Evolutionary conservation across 768 basidiomycete species (phyloP).

Genomic region (Pholiota microspora): DNA sequence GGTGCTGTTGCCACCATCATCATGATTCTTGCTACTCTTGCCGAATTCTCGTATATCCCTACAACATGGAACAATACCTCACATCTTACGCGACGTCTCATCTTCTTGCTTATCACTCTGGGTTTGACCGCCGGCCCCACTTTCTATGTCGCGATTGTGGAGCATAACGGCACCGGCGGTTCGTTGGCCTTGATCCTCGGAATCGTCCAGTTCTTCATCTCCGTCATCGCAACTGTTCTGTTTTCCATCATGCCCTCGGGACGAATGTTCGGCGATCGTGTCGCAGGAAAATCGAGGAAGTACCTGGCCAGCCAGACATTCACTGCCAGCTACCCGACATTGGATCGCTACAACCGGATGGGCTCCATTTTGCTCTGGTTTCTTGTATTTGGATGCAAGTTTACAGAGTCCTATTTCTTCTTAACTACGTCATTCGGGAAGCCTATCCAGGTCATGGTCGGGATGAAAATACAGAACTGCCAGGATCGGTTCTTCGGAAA

Average conservation of each 20-base stretch:
- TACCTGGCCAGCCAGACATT: slow-evolving; percentile 99
- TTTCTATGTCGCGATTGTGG: slow-evolving; percentile 89
- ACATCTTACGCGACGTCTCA: slow-evolving; percentile 86
- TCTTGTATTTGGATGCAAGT: slow-evolving; percentile 95
- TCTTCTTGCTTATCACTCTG: slow-evolving; percentile 89
- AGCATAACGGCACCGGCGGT: slow-evolving; percentile 60
- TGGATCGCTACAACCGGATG: slow-evolving; percentile 62
- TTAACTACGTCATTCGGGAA: slow-evolving; percentile 92
- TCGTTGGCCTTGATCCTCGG: slow-evolving; percentile 87
- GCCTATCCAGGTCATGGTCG: slow-evolving; percentile 92
- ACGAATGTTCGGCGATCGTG: slow-evolving; percentile 98
- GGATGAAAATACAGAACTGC: slow-evolving; percentile 94
- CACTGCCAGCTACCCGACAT: slow-evolving; percentile 87
- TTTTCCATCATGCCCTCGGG: slow-evolving; percentile 95
- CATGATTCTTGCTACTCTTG: slow-evolving; percentile 92
- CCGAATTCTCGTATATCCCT: slow-evolving; percentile 97
- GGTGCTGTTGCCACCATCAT: slow-evolving; percentile 95
- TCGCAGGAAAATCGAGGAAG: slow-evolving; percentile 92
- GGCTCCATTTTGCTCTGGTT: slow-evolving; percentile 85
- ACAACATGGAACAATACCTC: slow-evolving; percentile 99
- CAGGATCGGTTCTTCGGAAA: slow-evolving; percentile 82
- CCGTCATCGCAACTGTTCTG: slow-evolving; percentile 79
- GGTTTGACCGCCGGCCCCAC: slow-evolving; percentile 91
- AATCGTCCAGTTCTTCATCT: slow-evolving; percentile 95
- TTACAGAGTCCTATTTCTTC: slow-evolving; percentile 97